A percentile compares a stretch with the other conserved stretches of the same genome.
These are phyloP conservation scores for Tetrapisispora phaffii DNA, from an alignment of 805 yeast species.

Conservation along the genomic window DNA sequence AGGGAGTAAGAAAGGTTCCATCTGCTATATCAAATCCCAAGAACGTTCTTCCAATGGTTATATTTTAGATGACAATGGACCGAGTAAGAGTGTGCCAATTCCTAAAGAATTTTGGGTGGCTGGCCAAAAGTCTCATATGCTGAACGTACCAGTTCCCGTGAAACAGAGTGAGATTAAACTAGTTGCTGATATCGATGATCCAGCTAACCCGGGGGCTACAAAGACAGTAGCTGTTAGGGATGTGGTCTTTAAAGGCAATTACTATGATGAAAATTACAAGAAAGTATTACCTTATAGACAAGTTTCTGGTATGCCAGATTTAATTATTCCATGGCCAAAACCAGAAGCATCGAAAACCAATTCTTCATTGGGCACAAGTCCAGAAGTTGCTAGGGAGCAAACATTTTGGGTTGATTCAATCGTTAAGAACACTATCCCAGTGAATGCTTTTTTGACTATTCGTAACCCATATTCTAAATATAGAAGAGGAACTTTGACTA, in stretches of 20 bases:
- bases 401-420: conserved; percentile 65
- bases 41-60: conserved; percentile 53
- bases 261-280: conserved; percentile 67
- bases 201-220: conserved; percentile 41
- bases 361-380: conserved; percentile 47
- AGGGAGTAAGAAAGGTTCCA: conserved; percentile 67
- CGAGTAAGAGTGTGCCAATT: conserved; percentile 49
- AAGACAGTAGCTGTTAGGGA: conserved; percentile 74
- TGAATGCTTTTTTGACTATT: conserved; percentile 51
- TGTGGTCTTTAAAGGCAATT: conserved; percentile 53
- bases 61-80: conserved; percentile 58
- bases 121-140: conserved; percentile 61
- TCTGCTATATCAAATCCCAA: conserved; percentile 56
- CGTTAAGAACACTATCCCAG: conserved; percentile 60
- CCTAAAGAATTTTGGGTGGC: conserved; percentile 68
- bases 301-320: conserved; percentile 56
- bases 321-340: conserved; percentile 84
- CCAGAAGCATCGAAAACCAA: conserved; percentile 40
- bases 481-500: conserved; percentile 54
- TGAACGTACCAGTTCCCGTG: conserved; percentile 57
- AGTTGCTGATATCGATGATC: conserved; percentile 68
- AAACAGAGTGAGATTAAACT: conserved; percentile 54
- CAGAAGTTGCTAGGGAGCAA: conserved; percentile 53
- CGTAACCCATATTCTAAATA: conserved; percentile 69
- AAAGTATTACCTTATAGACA: conserved; percentile 68